Conservation (phyloP, 352 stramenopile genomes). For the Plasmopara muralis region DNA sequence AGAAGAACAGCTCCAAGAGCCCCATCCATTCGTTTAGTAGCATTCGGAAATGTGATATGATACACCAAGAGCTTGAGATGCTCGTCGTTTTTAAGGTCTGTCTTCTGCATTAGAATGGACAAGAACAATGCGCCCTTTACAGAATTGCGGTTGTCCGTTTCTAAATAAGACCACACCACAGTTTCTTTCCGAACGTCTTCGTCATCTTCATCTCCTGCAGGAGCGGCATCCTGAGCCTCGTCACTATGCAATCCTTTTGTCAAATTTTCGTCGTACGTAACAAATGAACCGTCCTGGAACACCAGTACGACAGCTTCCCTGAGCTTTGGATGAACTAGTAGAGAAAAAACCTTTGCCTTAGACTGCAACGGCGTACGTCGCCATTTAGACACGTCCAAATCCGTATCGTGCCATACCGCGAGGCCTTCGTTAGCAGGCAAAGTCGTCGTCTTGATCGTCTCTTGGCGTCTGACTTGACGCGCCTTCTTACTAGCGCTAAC, state of each 20-base stretch:
- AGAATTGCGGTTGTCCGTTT: constrained; percentile 48
- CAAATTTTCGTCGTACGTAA: constrained; percentile 49
- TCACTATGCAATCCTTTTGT: constrained; percentile 36
- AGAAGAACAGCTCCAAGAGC: constrained; percentile 27
- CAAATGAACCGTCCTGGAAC: constrained; percentile 56
- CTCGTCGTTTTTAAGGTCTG: constrained; percentile 18
- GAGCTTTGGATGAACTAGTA: constrained; percentile 61
- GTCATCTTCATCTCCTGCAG: constrained; percentile 17
- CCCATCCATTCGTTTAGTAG: constrained; percentile 28
- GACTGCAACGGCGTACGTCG: constrained; percentile 30
- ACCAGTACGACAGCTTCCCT: constrained; percentile 58
- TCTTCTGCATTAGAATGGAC: constrained; percentile 46
- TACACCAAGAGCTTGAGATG: constrained; percentile 52
- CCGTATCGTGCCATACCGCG: constrained; percentile 51
- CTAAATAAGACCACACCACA: constrained; percentile 49
- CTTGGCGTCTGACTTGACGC: constrained; percentile 27
- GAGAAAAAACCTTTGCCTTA: constrained; percentile 24
- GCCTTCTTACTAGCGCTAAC: constrained; percentile 41
- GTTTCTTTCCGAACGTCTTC: constrained; percentile 13
- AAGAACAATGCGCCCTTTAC: constrained; percentile 59
- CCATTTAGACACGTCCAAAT: constrained; percentile 66
- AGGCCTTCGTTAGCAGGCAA: constrained; percentile 36
- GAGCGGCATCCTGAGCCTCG: constrained; percentile 22
- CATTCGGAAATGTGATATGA: constrained; percentile 31
- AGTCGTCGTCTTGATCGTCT: constrained; percentile 22